Percentiles rank a stretch among this genome's conserved stretches.
Conservation (phyloP, 805 yeast species). For the Ogataea sp. region DNA sequence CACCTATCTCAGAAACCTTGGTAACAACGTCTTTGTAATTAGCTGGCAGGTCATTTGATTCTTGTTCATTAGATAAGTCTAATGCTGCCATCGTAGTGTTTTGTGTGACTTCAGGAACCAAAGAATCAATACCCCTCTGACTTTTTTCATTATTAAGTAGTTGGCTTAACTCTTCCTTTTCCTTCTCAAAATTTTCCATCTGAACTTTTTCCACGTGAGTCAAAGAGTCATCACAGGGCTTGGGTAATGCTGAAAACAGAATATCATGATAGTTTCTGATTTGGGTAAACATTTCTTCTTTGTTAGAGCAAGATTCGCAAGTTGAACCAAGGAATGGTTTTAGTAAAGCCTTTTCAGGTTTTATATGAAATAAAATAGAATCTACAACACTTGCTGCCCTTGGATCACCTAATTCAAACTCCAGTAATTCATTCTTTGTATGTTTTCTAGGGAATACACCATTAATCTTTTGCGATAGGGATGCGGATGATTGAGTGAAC, state of each 20-base stretch:
- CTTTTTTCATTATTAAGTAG: slow-evolving; percentile 2
- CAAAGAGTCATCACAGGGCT: slow-evolving; percentile 2
- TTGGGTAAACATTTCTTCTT: slow-evolving; percentile 8
- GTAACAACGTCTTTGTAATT: background rate
- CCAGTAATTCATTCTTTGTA: too few species aligned
- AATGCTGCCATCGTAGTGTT: slow-evolving; percentile 17
- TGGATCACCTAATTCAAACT: background rate
- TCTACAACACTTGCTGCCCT: background rate
- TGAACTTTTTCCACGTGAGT: slow-evolving; percentile 14
- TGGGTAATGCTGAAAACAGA: slow-evolving; percentile 12
- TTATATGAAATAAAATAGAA: background rate
- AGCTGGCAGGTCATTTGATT: background rate
- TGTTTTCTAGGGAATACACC: too few species aligned
- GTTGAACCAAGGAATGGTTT: background rate
- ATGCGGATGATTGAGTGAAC: too few species aligned
- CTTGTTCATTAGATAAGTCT: slow-evolving; percentile 12
- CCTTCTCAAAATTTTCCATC: slow-evolving; percentile 10
- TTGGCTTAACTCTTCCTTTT: slow-evolving; percentile 5
- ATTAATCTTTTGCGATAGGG: too few species aligned
- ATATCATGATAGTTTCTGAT: slow-evolving; percentile 6
- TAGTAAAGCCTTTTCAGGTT: background rate
- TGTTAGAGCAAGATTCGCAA: slow-evolving; percentile 4
- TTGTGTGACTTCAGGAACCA: slow-evolving; percentile 17
- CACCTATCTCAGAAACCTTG: background rate
- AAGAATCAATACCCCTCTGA: background rate